A percentile compares a stretch with the other conserved stretches of the same genome.
Conservation (phyloP, 106 monocot genomes). For the Iris macrosiphon region DNA sequence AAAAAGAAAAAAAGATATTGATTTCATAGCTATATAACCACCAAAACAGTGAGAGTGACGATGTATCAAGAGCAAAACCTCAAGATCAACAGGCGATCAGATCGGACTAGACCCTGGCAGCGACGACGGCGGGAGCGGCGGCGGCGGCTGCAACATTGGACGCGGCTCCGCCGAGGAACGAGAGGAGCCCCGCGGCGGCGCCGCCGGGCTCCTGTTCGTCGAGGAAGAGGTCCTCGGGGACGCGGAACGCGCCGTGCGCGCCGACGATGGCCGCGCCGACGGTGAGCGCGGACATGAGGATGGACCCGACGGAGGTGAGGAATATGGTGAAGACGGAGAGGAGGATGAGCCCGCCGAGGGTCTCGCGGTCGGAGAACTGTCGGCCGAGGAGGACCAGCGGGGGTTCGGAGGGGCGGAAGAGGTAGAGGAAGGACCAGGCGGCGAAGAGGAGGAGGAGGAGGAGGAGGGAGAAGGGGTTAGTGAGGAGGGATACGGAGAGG, state of each 20-base stretch:
- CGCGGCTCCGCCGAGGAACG: slow-evolving; percentile 26
- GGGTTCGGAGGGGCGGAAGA: slow-evolving; percentile 35
- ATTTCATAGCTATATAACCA: too few species aligned
- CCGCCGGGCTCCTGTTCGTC: slow-evolving; percentile 28
- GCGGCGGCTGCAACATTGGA: slow-evolving; percentile 2
- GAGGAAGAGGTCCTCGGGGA: slow-evolving; percentile 43
- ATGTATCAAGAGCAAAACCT: too few species aligned
- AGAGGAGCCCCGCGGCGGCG: slow-evolving; percentile 19
- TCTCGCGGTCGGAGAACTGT: slow-evolving; percentile 29
- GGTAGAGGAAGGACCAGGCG: slow-evolving; percentile 41
- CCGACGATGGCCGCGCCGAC: slow-evolving; percentile 27
- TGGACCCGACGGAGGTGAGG: slow-evolving; percentile 37
- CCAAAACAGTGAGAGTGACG: too few species aligned
- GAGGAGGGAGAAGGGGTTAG: slow-evolving; percentile 32
- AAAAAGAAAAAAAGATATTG: too few species aligned
- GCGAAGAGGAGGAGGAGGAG: slow-evolving; percentile 31
- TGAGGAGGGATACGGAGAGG: slow-evolving; percentile 32
- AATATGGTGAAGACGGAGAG: slow-evolving; percentile 30
- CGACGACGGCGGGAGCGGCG: slow-evolving; percentile 2
- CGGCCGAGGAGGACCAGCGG: slow-evolving; percentile 31
- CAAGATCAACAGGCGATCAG: not conserved
- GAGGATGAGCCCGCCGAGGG: slow-evolving; percentile 20
- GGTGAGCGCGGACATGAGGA: slow-evolving; percentile 26
- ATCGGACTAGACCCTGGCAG: slow-evolving; percentile 12
- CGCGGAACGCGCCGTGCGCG: slow-evolving; percentile 32